phyloP scores from a whole-genome alignment of 2,329 filamentous ascomycete species.

The Simplicillium aogashimaense region DNA sequence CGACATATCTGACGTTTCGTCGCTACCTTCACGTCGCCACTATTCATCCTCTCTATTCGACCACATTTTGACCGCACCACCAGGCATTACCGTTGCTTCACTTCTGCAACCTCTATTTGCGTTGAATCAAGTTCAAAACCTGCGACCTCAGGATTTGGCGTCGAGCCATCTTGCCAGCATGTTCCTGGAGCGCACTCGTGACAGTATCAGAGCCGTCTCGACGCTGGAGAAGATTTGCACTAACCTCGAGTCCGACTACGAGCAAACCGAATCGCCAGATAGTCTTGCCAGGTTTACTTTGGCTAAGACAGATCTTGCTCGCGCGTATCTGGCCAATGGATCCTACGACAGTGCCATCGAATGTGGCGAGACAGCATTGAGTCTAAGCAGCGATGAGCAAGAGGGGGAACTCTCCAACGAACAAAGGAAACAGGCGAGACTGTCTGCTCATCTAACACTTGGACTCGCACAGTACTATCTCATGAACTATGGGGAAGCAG shows the following conservation, averaged over 20 bases:
- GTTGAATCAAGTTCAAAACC: constrained; percentile 66
- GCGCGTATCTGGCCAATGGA: constrained; percentile 65
- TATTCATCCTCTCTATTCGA: constrained; percentile 80
- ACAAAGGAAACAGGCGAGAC: constrained; percentile 57
- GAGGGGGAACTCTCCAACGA: constrained; percentile 56
- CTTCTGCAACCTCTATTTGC: constrained; percentile 85
- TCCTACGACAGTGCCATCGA: constrained; percentile 62
- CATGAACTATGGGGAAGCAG: constrained; percentile 55
- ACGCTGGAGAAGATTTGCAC: constrained; percentile 58
- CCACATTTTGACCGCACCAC: constrained; percentile 51
- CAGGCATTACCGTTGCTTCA: constrained; percentile 41
- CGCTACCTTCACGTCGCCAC: constrained; percentile 62
- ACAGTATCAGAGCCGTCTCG: constrained; percentile 52
- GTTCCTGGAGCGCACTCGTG: constrained; percentile 70
- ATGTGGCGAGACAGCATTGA: constrained; percentile 70
- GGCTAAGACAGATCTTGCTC: constrained; percentile 76
- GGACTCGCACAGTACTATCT: constrained; percentile 74
- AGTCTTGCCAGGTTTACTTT: constrained; percentile 70
- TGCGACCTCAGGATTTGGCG: constrained; percentile 60
- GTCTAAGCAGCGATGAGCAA: constrained; percentile 64
- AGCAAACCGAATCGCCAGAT: constrained; percentile 66
- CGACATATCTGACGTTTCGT: constrained; percentile 76
- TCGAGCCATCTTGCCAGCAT: constrained; percentile 72
- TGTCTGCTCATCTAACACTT: constrained; percentile 78
- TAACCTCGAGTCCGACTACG: constrained; percentile 70